Base-by-base conservation (phyloP, 2,329 filamentous ascomycete species). In the Juglanconis oblonga region DNA sequence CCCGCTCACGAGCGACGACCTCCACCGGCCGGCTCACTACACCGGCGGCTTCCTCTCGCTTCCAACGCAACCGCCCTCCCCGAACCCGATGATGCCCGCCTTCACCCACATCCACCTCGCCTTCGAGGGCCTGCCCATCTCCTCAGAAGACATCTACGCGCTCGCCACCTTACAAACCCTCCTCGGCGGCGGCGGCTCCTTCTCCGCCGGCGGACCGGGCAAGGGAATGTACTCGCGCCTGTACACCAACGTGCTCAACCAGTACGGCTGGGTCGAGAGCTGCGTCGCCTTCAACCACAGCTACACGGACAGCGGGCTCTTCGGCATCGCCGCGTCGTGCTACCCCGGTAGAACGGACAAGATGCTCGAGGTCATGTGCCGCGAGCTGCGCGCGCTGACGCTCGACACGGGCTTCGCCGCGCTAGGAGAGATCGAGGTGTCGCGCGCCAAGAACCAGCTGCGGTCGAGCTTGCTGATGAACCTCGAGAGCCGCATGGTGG, bases 191-290 rank as follows among this genome's bases (percentile, higher is more conserved):
- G 95, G 95, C 52, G 95, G 95, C 31, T 97, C 93, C 58, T 99
- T 99, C 79, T 96, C 91, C 14, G 95, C 95, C 57, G 95, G 95
- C 68, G 95, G 95, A 0, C 95, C 95, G 4, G 95, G 95, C 56
- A 99, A 99, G 80, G 95, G 95, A 73, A 99, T 99, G 95, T 98
- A 98, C 81, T 96, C 91, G 42, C 89, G 95, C 11, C 85, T 99
- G 8, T 99, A 97, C 81, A 98, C 93, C 64, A 97, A 97, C 73
- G 94, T 98, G 0, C 85, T 99, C 55, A 99, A 99, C 79, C 93
- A 98, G 77, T 88, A 97, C 77, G 92, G 90, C 67, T 99, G 94
- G 94, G 92, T 99, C 32, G 95, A 99, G 77, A 93, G 87, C 62
- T 98, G 95, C 77, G 83, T 96, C 55, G 90, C 94, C 35, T 98